phyloP scores from a whole-genome alignment of 169 alveolate genomes.

The Cystoisospora suis region DNA sequence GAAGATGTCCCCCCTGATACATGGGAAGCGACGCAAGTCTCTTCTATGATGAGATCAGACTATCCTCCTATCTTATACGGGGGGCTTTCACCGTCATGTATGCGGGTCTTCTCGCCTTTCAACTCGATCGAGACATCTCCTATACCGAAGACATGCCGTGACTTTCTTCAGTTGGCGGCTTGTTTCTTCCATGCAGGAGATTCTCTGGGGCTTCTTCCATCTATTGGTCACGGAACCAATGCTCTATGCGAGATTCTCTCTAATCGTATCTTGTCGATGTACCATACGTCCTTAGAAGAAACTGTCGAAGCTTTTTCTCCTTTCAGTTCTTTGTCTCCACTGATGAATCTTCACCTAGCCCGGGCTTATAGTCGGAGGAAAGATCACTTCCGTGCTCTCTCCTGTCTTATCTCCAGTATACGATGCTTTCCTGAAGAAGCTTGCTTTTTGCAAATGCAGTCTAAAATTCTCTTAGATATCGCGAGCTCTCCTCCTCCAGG shows the following conservation, averaged over 20 bases:
- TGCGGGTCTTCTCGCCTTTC: not conserved
- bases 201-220: slow-evolving; percentile 35
- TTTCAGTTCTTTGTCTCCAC: slow-evolving; percentile 16
- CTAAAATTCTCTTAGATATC: slow-evolving; percentile 24
- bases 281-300: not conserved
- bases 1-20: not conserved
- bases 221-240: slow-evolving; percentile 37
- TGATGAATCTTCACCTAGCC: slow-evolving; percentile 4
- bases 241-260: slow-evolving; percentile 33
- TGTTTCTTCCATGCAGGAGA: slow-evolving; percentile 24
- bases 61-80: slow-evolving; percentile 7
- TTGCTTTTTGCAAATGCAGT: slow-evolving; percentile 30
- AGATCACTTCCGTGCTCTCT: not conserved
- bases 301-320: slow-evolving; percentile 36
- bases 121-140: too few species aligned
- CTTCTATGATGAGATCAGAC: slow-evolving; percentile 3
- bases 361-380: slow-evolving; percentile 26
- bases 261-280: not conserved
- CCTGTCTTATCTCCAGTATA: slow-evolving; percentile 4
- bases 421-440: slow-evolving; percentile 46
- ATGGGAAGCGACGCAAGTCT: slow-evolving; percentile 27
- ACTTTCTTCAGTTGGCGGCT: not conserved
- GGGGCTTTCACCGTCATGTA: not conserved
- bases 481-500: too few species aligned
- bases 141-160: not conserved